Base-by-base conservation (phyloP, 306 rosid genomes). In the Prunus dulcis region DNA sequence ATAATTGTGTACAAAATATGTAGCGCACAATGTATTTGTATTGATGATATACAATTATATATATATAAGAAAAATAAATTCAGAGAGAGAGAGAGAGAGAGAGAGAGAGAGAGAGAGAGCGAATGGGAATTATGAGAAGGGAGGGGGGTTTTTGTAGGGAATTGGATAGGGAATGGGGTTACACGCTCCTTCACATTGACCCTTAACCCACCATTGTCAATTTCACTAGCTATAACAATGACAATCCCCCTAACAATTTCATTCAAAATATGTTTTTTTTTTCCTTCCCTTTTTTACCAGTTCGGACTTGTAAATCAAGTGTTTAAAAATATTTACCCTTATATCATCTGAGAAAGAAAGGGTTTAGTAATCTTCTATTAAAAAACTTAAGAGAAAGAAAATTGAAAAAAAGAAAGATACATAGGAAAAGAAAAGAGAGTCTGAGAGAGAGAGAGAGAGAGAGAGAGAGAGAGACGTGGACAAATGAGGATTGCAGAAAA, bases 111-210 rank as follows among this genome's bases (percentile, higher is more conserved):
- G 20, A 28, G 28, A 72, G 52, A n/a, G 70, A 77, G 30, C 52
- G 49, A 38, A 27, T 38, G 43, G 43, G 43, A 38, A 38, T 38
- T 38, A 38, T 38, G 80, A 77, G 74, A 32, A 34, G 49, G 43
- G 73, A 64, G 67, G 56, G 70, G 74, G 63, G 75, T 47, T 75
- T 81, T 81, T 75, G 87, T 81, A 84, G 82, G 34, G 78, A 50
- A 76, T 57, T 18, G 32, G 50, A 47, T n/a, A 15, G 67, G 52
- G 4, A 30, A 34, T 77, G 64, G 68, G 53, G 14, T n/a, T 71
- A 45, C 51, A 80, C 77, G 86, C 90, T 85, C 78, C 84, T 32
- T 4, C 74, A 85, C n/a, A 84, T 83, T 80, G 90, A 90, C 93
- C 53, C 76, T 64, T 45, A 66, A 85, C 89, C 93, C 49, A 83